Conservation (phyloP, 306 rosid species). For the Medicago arabica region DNA sequence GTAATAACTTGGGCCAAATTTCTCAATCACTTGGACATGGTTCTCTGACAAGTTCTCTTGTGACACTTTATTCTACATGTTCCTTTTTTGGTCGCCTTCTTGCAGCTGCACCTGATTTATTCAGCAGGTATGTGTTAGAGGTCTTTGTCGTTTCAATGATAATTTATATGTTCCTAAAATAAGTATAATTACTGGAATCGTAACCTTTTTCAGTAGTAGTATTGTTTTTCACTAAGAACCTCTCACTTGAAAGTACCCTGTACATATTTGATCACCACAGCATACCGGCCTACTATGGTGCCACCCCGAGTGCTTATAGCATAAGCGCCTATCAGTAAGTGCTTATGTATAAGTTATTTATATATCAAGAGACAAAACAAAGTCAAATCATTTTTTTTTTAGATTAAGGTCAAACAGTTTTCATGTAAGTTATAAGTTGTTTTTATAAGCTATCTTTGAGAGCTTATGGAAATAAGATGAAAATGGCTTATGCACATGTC, state of each 20-base stretch:
- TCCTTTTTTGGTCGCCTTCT: conserved; percentile 91
- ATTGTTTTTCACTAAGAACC: too few species aligned
- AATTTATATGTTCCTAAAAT: background rate
- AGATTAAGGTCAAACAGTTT: too few species aligned
- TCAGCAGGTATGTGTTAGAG: conserved; percentile 58
- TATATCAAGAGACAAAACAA: background rate
- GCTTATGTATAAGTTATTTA: background rate
- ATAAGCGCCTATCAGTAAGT: background rate
- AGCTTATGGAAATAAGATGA: too few species aligned
- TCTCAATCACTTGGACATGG: conserved; percentile 69
- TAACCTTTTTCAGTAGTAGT: too few species aligned
- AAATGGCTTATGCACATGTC: too few species aligned
- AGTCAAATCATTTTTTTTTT: background rate
- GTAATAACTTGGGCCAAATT: conserved; percentile 90
- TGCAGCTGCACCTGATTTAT: conserved; percentile 78
- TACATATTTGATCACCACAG: too few species aligned
- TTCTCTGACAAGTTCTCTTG: conserved; percentile 64
- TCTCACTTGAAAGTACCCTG: too few species aligned
- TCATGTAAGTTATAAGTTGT: too few species aligned
- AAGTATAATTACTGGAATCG: too few species aligned
- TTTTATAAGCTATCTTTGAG: too few species aligned
- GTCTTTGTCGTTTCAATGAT: background rate
- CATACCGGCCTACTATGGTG: too few species aligned
- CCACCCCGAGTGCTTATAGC: too few species aligned
- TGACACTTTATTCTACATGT: conserved; percentile 78